A percentile compares a stretch with the other conserved stretches of the same genome.
Evolutionary conservation across 129 eudicot species (phyloP).

Genomic region (Artemisia annua): DNA sequence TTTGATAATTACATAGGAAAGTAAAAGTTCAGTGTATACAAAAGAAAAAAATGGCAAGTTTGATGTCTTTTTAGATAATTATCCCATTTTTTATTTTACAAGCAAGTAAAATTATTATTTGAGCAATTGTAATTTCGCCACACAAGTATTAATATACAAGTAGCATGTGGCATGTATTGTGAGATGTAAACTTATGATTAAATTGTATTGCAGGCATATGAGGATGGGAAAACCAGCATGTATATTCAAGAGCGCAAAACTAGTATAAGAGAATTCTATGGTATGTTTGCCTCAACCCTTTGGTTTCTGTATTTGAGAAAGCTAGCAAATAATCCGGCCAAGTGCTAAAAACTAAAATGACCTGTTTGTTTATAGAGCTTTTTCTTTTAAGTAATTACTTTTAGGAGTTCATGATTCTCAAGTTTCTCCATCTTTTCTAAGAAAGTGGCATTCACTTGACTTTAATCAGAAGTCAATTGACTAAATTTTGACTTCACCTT

Average conservation of each 20-base stretch:
- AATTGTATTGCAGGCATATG: conserved; percentile 57
- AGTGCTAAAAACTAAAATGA: background rate
- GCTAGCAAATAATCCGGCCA: background rate
- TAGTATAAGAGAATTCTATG: conserved; percentile 65
- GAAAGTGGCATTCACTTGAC: background rate
- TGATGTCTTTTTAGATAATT: no score
- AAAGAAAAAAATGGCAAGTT: no score
- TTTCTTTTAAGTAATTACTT: background rate
- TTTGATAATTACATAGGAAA: no score
- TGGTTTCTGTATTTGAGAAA: background rate
- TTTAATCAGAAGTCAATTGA: background rate
- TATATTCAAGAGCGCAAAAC: conserved; percentile 74
- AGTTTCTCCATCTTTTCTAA: background rate
- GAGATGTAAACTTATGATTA: conserved; percentile 3
- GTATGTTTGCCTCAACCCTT: conserved; percentile 33
- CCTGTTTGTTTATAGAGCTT: background rate
- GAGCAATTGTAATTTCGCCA: no score
- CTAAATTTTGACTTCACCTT: background rate
- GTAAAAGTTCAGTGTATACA: no score
- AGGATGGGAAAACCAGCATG: conserved; percentile 78
- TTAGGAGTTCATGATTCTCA: background rate
- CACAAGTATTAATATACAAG: no score
- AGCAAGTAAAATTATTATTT: no score
- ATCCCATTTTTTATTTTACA: no score
- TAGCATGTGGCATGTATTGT: background rate